These are phyloP conservation scores for Ligustrum vulgare DNA, from an alignment of 257 asterid species.

Conservation along the genomic window DNA sequence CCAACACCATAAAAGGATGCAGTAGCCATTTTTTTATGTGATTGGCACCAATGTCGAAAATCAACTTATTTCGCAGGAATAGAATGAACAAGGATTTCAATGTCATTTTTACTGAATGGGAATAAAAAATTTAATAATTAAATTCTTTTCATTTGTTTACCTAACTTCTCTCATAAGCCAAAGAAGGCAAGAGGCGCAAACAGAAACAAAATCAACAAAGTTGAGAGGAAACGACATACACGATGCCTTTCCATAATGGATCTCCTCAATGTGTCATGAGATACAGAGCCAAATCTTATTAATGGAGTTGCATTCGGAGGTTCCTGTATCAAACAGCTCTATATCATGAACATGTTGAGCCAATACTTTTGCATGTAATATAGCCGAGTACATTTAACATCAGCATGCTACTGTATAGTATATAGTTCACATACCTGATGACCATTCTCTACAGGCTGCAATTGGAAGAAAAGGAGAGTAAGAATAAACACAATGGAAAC, in stretches of 20 bases:
- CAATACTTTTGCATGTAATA: not conserved
- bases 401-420: constrained; percentile 3
- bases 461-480: constrained; percentile 22
- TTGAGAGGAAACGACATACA: constrained; percentile 41
- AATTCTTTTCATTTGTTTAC: not conserved
- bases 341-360: constrained; percentile 12
- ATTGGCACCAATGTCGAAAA: not conserved
- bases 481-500: constrained; percentile 16
- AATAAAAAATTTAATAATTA: not conserved
- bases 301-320: constrained; percentile 37
- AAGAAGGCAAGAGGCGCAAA: constrained; percentile 14
- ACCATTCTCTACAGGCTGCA: constrained; percentile 72
- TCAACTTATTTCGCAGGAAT: not conserved
- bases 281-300: constrained; percentile 52
- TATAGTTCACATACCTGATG: constrained; percentile 54
- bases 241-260: constrained; percentile 72
- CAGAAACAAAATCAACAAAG: not conserved
- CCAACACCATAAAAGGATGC: not conserved
- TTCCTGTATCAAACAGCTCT: constrained; percentile 47
- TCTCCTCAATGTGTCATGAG: constrained; percentile 54
- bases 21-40: not conserved
- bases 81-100: not conserved
- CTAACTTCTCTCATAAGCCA: constrained; percentile 12
- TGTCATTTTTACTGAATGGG: not conserved
- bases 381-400: constrained; percentile 15